Base-by-base conservation (phyloP, 345 rosid species). In the Syzygium jambos region DNA sequence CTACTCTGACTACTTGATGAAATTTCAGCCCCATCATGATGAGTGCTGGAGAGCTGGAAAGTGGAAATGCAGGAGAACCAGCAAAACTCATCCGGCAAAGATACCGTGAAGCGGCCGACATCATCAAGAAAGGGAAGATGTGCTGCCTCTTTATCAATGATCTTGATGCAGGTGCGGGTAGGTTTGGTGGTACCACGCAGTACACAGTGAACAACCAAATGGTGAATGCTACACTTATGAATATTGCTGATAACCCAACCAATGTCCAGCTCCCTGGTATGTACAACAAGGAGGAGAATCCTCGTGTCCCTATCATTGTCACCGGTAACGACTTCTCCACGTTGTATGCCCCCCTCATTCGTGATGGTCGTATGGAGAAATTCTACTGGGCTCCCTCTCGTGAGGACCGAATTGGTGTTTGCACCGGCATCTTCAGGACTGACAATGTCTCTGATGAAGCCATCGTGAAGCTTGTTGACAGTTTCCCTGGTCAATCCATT, bases 221-320 rank as follows among this genome's bases (percentile, higher is more conserved):
- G 89, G 89, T 88, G 77, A 88, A 88, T 41, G 89, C 89, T 80
- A 85, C 89, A 14, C 89, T 88, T 78, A 88, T 88, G 89, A 88
- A 88, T 87, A 88, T 88, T 46, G 87, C 89, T 7, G 89, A 85
- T 54, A 88, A 78, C 87, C 89, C 89, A 5, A 88, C 87, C 85
- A 88, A 56, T 46, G 89, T 88, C 89, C 89, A 88, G 85, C 89
- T 88, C 85, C 89, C 89, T 14, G 87, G 89, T 53, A 88, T 88
- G 89, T 88, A 88, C 85, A 88, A 85, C 89, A 88, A 88, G 87
- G 89, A 88, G 87, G 89, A 88, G 49, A 88, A 88, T 63, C 89
- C 89, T 17, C 87, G 87, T 52, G 89, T 88, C 23, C 89, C 89
- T 10, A 56, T 88, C 85, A 88, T 88, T 30, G 89, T 88, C 87